Evolutionary conservation across 495 filamentous ascomycete genomes (phyloP).

Genomic region (Daldinia concentrica): DNA sequence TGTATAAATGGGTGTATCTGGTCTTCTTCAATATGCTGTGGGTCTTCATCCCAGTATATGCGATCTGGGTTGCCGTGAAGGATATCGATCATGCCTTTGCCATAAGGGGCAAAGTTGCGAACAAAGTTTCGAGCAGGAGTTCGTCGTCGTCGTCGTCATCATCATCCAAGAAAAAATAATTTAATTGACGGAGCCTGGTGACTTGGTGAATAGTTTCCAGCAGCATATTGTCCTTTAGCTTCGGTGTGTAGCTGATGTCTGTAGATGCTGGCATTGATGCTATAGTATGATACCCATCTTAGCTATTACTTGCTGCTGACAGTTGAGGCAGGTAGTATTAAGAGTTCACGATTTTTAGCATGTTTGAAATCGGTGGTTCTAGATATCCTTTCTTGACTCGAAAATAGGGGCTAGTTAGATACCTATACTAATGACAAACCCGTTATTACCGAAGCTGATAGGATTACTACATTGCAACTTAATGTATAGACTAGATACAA

Average conservation of each 20-base stretch:
- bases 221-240: background rate
- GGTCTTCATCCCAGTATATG: slow-evolving; percentile 83
- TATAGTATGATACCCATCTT: slow-evolving; percentile 21
- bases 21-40: slow-evolving; percentile 92
- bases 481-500: background rate
- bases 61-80: slow-evolving; percentile 71
- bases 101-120: slow-evolving; percentile 40
- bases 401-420: background rate
- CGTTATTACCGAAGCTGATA: background rate
- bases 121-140: slow-evolving; percentile 40
- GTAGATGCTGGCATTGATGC: background rate
- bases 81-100: slow-evolving; percentile 68
- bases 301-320: slow-evolving; percentile 8
- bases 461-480: background rate
- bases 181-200: background rate
- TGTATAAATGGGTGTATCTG: slow-evolving; percentile 89
- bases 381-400: background rate
- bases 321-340: background rate
- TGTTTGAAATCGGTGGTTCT: background rate
- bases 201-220: background rate
- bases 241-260: background rate
- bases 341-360: background rate
- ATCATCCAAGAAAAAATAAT: background rate
- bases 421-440: background rate
- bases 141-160: background rate